These are phyloP conservation scores for Cryphonectria japonica DNA, from an alignment of 2,329 filamentous ascomycete genomes.

Conservation along the genomic window DNA sequence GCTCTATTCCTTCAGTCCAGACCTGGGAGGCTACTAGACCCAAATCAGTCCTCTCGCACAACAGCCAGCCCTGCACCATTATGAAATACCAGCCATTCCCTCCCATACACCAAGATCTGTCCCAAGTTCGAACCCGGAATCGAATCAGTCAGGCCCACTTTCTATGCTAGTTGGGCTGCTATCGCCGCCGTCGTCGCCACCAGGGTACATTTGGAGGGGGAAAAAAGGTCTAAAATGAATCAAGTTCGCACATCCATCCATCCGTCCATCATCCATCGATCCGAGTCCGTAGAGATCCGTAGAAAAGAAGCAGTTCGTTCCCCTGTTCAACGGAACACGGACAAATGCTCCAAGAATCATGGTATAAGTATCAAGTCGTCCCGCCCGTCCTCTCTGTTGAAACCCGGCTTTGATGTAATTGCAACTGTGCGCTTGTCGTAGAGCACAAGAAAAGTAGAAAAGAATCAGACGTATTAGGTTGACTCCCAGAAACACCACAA, in stretches of 20 bases:
- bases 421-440: neutral
- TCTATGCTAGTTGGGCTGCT: slow-evolving; percentile 19
- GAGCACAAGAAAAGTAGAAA: slow-evolving; percentile 1
- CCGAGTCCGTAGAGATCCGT: slow-evolving; percentile 21
- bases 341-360: slow-evolving; percentile 15
- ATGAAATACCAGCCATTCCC: slow-evolving; percentile 6
- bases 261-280: slow-evolving; percentile 16
- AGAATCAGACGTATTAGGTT: slow-evolving; percentile 26
- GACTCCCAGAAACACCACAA: slow-evolving; percentile 19
- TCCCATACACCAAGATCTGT: neutral
- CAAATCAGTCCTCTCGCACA: slow-evolving; percentile 12
- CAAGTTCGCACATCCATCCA: slow-evolving; percentile 21
- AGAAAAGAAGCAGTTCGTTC: slow-evolving; percentile 9
- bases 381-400: neutral
- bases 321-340: neutral
- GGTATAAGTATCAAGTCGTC: slow-evolving; percentile 16
- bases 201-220: neutral
- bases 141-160: slow-evolving; percentile 11
- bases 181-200: neutral
- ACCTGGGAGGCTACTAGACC: slow-evolving; percentile 9
- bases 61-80: slow-evolving; percentile 2
- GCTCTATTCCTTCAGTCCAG: slow-evolving; percentile 10
- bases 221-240: slow-evolving; percentile 15
- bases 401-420: slow-evolving; percentile 19
- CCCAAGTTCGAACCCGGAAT: neutral